phyloP scores from a whole-genome alignment of 2,329 filamentous ascomycete species.

The Calonectria crousiana region DNA sequence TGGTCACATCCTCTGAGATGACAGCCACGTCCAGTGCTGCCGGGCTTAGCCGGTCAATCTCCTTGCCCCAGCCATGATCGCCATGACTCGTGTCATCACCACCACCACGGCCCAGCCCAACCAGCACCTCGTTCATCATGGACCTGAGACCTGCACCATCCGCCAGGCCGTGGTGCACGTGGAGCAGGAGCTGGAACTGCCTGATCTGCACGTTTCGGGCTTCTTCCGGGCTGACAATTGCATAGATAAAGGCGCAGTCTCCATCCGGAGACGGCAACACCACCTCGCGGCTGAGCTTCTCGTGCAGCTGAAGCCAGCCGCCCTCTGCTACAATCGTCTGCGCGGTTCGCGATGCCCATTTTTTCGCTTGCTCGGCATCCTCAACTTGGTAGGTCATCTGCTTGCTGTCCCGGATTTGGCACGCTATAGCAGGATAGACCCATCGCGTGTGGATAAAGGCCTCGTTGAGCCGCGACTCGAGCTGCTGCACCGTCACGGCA shows the following conservation, averaged over 20 bases:
- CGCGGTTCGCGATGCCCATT: slow-evolving; percentile 12
- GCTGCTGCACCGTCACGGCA: not conserved
- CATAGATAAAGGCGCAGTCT: slow-evolving; percentile 18
- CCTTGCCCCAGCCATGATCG: slow-evolving; percentile 8
- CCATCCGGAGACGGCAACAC: slow-evolving; percentile 6
- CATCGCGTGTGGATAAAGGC: slow-evolving; percentile 10
- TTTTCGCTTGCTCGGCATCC: not conserved
- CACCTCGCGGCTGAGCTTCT: slow-evolving; percentile 9
- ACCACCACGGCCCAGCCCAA: not conserved
- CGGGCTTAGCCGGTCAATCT: slow-evolving; percentile 14
- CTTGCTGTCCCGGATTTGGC: slow-evolving; percentile 16
- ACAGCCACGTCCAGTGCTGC: slow-evolving; percentile 13
- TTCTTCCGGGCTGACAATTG: not conserved
- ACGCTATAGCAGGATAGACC: slow-evolving; percentile 13
- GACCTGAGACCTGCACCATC: slow-evolving; percentile 12
- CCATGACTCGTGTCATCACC: no score
- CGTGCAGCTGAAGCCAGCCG: slow-evolving; percentile 1
- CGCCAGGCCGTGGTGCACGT: slow-evolving; percentile 14
- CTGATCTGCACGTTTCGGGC: slow-evolving; percentile 1
- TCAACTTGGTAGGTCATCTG: slow-evolving; percentile 9
- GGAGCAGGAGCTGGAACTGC: slow-evolving; percentile 16
- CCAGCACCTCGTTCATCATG: slow-evolving; percentile 18
- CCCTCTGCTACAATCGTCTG: not conserved
- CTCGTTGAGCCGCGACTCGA: not conserved
- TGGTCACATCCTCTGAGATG: slow-evolving; percentile 3